phyloP scores from a whole-genome alignment of 257 asterid genomes.

The Fraxinus americana region DNA sequence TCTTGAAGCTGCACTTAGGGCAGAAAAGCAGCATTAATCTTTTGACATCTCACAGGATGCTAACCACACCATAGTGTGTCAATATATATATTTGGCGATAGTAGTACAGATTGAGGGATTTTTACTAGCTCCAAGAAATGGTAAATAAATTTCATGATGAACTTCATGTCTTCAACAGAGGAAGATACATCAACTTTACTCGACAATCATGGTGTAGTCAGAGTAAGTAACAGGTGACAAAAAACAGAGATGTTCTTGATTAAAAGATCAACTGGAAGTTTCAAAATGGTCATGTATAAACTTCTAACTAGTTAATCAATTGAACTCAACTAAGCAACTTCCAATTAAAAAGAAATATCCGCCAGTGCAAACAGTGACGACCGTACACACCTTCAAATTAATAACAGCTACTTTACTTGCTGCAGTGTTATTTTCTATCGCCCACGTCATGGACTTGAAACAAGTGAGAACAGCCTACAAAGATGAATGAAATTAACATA shows the following conservation, averaged over 20 bases:
- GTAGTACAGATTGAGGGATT: not conserved
- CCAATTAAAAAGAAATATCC: no score
- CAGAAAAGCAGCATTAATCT: constrained; percentile 1
- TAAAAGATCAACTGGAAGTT: no score
- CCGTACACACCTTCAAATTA: constrained; percentile 63
- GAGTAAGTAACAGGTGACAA: not conserved
- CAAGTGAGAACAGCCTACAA: constrained; percentile 71
- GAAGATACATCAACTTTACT: not conserved
- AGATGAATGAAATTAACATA: constrained; percentile 7
- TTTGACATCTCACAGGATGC: constrained; percentile 1
- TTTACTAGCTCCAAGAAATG: not conserved
- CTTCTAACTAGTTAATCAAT: not conserved
- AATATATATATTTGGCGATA: not conserved
- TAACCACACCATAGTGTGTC: not conserved
- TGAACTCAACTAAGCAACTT: not conserved
- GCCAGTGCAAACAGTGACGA: not conserved
- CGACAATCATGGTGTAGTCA: not conserved
- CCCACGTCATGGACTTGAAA: constrained; percentile 80
- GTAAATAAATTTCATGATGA: not conserved
- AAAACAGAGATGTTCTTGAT: not conserved
- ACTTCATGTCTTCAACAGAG: not conserved
- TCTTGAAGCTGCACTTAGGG: constrained; percentile 72
- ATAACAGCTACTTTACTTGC: constrained; percentile 68
- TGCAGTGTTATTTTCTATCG: constrained; percentile 52
- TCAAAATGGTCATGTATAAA: not conserved